These are phyloP conservation scores for Fonsecaea nubica DNA, from an alignment of 2,329 filamentous ascomycete species.

Conservation along the genomic window DNA sequence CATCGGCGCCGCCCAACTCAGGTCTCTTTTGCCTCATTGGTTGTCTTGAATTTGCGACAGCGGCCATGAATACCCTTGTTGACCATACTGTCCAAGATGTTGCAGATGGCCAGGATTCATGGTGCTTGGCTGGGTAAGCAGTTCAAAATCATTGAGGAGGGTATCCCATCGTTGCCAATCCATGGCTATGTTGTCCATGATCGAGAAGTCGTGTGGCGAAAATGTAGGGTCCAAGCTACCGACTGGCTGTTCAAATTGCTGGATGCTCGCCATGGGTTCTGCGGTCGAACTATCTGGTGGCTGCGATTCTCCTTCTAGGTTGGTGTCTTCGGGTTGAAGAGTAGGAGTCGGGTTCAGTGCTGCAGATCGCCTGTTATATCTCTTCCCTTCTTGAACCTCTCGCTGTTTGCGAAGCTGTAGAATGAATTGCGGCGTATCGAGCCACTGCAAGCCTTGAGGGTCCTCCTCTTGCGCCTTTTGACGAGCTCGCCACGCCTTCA, in stretches of 20 bases:
- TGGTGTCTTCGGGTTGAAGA: neutral
- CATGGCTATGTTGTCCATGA: conserved; percentile 26
- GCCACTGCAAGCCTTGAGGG: conserved; percentile 34
- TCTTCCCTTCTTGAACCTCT: conserved; percentile 16
- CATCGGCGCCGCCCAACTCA: neutral
- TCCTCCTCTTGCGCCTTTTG: conserved; percentile 41
- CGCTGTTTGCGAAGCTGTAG: conserved; percentile 26
- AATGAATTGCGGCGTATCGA: conserved; percentile 31
- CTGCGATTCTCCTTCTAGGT: neutral
- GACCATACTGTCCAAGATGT: conserved; percentile 14
- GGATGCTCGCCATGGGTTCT: conserved; percentile 6
- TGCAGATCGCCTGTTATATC: neutral
- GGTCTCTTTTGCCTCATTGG: neutral
- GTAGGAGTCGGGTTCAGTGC: neutral
- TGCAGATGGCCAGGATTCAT: conserved; percentile 10
- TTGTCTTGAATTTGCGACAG: conserved; percentile 4
- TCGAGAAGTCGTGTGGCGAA: conserved; percentile 17
- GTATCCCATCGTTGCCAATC: conserved; percentile 37
- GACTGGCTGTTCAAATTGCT: conserved; percentile 2
- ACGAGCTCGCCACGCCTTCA: conserved; percentile 53
- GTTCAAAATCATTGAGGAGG: conserved; percentile 30
- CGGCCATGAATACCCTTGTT: conserved; percentile 18
- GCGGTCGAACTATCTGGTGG: neutral
- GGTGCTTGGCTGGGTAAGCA: conserved; percentile 1
- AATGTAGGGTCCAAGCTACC: conserved; percentile 1